phyloP scores from a whole-genome alignment of 495 filamentous ascomycete species.

The Glonium stellatum region DNA sequence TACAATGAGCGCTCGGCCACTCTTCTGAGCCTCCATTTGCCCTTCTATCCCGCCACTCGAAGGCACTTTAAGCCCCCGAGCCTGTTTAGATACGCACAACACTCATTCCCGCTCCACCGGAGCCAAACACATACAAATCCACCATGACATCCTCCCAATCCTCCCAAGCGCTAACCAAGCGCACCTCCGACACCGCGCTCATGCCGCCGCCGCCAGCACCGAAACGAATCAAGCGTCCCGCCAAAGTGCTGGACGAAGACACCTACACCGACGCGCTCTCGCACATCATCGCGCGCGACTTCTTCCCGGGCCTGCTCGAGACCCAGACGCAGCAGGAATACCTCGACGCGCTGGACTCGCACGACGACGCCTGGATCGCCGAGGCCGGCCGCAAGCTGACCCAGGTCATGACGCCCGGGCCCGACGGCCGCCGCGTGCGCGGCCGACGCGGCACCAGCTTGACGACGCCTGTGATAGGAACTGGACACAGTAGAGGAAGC shows the following conservation, averaged over 20 bases:
- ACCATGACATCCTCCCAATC: slow-evolving; percentile 13
- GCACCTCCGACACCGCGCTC: slow-evolving; percentile 59
- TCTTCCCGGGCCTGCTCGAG: slow-evolving; percentile 88
- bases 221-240: slow-evolving; percentile 88
- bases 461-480: slow-evolving; percentile 29
- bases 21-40: neutral
- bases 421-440: slow-evolving; percentile 40
- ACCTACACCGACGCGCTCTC: slow-evolving; percentile 84
- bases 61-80: neutral
- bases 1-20: neutral
- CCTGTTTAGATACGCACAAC: neutral
- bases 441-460: slow-evolving; percentile 34
- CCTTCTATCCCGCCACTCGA: neutral
- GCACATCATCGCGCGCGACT: slow-evolving; percentile 93
- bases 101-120: too few species aligned
- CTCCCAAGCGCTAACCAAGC: slow-evolving; percentile 53
- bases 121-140: neutral
- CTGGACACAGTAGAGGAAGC: slow-evolving; percentile 30
- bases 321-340: slow-evolving; percentile 84
- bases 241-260: slow-evolving; percentile 88
- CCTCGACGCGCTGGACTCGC: slow-evolving; percentile 78
- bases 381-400: slow-evolving; percentile 65
- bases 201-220: slow-evolving; percentile 88
- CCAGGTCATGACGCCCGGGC: slow-evolving; percentile 74
- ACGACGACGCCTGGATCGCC: slow-evolving; percentile 79